These are phyloP conservation scores for Cryptomeria japonica DNA, from an alignment of 75 land plant species.

Conservation along the genomic window DNA sequence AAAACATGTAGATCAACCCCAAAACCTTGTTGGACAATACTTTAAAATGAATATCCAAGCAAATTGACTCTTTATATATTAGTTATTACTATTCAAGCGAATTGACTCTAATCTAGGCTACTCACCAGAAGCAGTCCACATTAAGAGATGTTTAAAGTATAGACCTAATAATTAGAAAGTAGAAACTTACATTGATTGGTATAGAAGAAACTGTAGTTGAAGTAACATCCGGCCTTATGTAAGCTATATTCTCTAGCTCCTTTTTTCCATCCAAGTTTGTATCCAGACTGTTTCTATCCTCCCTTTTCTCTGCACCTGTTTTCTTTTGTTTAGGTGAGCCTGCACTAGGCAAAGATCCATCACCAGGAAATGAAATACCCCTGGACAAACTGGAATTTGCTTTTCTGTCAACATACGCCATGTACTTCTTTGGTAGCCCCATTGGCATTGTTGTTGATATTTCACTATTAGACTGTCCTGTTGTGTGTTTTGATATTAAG, in stretches of 20 bases:
- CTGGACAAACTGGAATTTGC: constrained; percentile 30
- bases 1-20: not conserved
- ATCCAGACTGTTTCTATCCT: constrained; percentile 48
- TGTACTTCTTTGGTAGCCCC: constrained; percentile 37
- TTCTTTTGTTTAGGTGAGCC: constrained; percentile 79
- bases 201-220: constrained; percentile 21
- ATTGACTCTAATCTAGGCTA: not conserved
- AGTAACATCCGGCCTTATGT: constrained; percentile 33
- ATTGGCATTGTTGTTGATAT: constrained; percentile 22
- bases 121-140: not conserved
- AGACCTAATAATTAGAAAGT: not conserved
- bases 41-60: not conserved
- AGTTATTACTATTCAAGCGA: not conserved
- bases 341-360: constrained; percentile 25
- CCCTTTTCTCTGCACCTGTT: constrained; percentile 63
- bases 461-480: constrained; percentile 25
- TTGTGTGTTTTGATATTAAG: constrained; percentile 18
- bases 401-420: constrained; percentile 70
- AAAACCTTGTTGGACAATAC: not conserved
- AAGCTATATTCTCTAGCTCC: constrained; percentile 25
- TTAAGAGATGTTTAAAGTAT: not conserved
- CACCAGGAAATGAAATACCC: constrained; percentile 33
- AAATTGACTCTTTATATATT: not conserved
- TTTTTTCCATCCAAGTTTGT: constrained; percentile 28
- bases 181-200: constrained; percentile 28